Conservation (phyloP, 108 stramenopile species). For the Cylindrotheca fusiformis region DNA sequence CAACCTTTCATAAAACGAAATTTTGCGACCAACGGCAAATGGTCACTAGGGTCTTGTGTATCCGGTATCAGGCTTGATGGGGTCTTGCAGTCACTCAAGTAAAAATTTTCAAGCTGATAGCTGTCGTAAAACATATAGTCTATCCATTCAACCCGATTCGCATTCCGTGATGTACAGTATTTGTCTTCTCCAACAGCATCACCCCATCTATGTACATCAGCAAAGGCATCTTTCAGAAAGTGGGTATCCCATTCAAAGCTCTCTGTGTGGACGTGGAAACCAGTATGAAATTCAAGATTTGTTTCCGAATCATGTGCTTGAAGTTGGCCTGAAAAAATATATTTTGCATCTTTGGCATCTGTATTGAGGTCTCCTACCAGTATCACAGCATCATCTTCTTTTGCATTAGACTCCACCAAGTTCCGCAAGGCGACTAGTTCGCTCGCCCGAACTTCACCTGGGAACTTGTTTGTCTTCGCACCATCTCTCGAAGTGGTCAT, state of each 20-base stretch:
- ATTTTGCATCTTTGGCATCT: background rate
- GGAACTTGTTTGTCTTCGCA: slow-evolving; percentile 1
- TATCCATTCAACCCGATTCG: slow-evolving; percentile 19
- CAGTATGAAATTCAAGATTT: slow-evolving; percentile 2
- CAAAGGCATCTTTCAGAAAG: slow-evolving; percentile 7
- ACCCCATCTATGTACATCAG: slow-evolving; percentile 13
- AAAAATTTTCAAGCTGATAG: background rate
- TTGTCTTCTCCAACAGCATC: slow-evolving; percentile 15
- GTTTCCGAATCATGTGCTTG: background rate
- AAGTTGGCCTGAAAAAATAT: slow-evolving; percentile 2
- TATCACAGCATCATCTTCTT: slow-evolving; percentile 6
- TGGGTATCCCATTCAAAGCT: slow-evolving; percentile 3
- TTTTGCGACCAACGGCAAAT: slow-evolving; percentile 13
- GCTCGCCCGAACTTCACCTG: slow-evolving; percentile 25
- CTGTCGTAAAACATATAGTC: slow-evolving; percentile 15
- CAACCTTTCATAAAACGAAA: too few species aligned
- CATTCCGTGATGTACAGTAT: slow-evolving; percentile 24
- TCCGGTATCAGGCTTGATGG: slow-evolving; percentile 13
- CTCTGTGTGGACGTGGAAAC: background rate
- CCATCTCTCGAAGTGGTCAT: slow-evolving; percentile 24
- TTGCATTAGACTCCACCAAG: background rate
- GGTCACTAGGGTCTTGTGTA: slow-evolving; percentile 11
- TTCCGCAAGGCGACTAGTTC: slow-evolving; percentile 2
- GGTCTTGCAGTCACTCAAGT: background rate
- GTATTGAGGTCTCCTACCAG: slow-evolving; percentile 24